Base-by-base conservation (phyloP, 768 basidiomycete genomes). In the Rhodotorula graminis region DNA sequence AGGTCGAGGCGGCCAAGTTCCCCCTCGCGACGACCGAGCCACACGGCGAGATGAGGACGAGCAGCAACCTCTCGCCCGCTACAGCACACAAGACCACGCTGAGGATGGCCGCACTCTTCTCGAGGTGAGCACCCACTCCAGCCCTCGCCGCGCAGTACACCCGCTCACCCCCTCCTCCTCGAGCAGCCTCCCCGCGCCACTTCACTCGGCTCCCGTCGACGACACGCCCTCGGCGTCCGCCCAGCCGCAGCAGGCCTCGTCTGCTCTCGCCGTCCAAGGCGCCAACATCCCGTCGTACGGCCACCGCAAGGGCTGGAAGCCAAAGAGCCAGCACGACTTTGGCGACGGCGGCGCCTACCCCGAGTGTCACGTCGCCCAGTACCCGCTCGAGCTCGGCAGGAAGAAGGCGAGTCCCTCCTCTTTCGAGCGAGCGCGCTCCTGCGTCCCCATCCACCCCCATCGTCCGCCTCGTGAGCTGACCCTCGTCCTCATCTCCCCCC, bases 341-440 rank as follows among this genome's bases (percentile, higher is more conserved):
- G 90, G 90, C 76, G 77, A 88, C 81, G 72, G 68, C 47, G 63
- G 69, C 55, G 72, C 56, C 42, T 71, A 88, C 82, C 93, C 93
- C 9, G 93, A 99, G 83, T 97, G 94, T 81, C 93, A 94, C 85
- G 84, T 95, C 64, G 96, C 96, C 12, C 95, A 99, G 81, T 99
- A 96, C 83, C 95, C 95, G 19, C 81, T 98, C 73, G 92, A 92
- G 68, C 88, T 99, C 86, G 95, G 95, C 67, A 87, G 87, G 82
- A 96, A 96, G 86, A 93, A 89, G 64, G 74, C 87, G 63, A 50
- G 68, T 59, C 10, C 9, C 23, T 9, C 53, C 11, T 29, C 53
- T 9, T 2, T 25, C 25, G 25, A 23, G 50, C 18, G 21, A 10
- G 27, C 25, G 50, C 19, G 50, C 1, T 3, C 18, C 19, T 9